Conservation (phyloP, 768 basidiomycete genomes). For the Glaciozyma martinii region DNA sequence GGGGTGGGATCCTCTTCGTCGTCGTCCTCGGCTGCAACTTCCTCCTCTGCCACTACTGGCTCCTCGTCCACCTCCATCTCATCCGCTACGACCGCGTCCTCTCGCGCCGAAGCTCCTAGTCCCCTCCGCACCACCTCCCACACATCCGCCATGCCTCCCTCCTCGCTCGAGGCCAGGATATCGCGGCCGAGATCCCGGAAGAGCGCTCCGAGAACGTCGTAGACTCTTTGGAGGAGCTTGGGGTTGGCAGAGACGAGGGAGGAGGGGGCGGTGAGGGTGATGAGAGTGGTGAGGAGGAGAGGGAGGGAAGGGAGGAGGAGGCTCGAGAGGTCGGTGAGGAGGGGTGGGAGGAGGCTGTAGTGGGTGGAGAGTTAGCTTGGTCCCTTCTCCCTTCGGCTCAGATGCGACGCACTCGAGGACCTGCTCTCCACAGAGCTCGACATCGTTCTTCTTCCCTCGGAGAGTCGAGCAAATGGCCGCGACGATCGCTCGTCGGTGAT, state of each 20-base stretch:
- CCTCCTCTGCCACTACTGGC: neutral
- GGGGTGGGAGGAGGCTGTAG: constrained; percentile 23
- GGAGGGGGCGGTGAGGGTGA: constrained; percentile 27
- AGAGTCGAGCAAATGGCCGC: constrained; percentile 33
- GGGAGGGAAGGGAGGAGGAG: constrained; percentile 21
- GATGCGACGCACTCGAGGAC: constrained; percentile 22
- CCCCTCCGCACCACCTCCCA: constrained; percentile 27
- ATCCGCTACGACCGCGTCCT: neutral
- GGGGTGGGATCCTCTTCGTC: constrained; percentile 8
- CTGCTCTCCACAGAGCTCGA: constrained; percentile 24
- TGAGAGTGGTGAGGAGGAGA: constrained; percentile 25
- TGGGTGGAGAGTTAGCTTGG: neutral
- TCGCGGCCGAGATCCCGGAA: constrained; percentile 26
- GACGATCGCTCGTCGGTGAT: constrained; percentile 65
- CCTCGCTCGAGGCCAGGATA: constrained; percentile 12
- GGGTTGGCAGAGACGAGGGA: constrained; percentile 28
- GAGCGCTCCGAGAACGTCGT: constrained; percentile 28
- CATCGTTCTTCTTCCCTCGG: constrained; percentile 5
- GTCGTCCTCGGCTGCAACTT: constrained; percentile 9
- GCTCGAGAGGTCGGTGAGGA: constrained; percentile 26
- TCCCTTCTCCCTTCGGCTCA: too few species aligned
- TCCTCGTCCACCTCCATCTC: constrained; percentile 6
- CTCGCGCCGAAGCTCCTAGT: constrained; percentile 19
- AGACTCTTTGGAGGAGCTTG: constrained; percentile 24
- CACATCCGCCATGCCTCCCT: constrained; percentile 5